phyloP scores from a whole-genome alignment of 345 rosid genomes.

The Eucalyptus regnans region DNA sequence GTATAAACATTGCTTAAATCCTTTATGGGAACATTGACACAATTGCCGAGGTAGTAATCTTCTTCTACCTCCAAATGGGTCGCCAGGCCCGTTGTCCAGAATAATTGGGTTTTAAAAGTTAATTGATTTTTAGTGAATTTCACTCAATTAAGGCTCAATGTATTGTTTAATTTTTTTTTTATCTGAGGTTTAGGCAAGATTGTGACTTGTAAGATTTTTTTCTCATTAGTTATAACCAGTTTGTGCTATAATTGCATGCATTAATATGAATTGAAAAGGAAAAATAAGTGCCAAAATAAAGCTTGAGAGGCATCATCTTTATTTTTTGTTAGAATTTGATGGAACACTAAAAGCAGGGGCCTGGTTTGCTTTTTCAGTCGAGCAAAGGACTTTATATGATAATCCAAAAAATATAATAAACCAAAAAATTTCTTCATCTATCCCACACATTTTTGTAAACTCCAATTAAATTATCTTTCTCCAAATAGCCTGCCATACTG shows the following conservation, averaged over 20 bases:
- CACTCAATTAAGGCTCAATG: neutral
- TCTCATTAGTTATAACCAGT: neutral
- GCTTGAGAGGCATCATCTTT: neutral
- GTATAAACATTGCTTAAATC: neutral
- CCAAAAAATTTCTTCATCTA: neutral
- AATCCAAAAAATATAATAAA: neutral
- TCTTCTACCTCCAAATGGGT: neutral
- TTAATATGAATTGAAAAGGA: neutral
- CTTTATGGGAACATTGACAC: neutral
- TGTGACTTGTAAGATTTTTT: neutral
- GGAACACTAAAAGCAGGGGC: neutral
- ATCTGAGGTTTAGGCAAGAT: neutral
- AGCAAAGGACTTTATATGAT: neutral
- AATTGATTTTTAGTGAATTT: neutral
- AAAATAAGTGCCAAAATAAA: neutral
- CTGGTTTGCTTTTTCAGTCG: neutral
- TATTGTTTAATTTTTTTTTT: neutral
- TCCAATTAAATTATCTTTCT: neutral
- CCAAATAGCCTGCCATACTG: neutral
- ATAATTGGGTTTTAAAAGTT: neutral
- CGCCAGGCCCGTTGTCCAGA: neutral
- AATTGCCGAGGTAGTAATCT: neutral
- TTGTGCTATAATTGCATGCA: neutral
- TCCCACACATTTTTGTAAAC: neutral
- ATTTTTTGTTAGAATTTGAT: neutral